Conservation (phyloP, 2,329 filamentous ascomycete species). For the Xylariaceae sp. region DNA sequence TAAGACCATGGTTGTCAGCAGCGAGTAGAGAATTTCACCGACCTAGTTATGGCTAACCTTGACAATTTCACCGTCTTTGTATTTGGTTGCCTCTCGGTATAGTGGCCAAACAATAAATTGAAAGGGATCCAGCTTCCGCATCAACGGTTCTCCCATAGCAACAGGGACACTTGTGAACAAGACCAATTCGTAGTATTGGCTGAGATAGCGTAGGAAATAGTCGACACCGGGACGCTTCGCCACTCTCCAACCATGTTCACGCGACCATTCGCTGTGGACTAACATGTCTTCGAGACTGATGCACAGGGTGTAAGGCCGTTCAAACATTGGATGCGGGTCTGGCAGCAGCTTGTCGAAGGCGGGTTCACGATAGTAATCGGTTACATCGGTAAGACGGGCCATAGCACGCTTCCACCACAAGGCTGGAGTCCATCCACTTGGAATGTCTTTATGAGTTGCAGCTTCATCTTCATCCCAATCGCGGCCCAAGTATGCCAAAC, state of each 20-base stretch:
- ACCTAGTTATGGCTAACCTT: constrained; percentile 67
- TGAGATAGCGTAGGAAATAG: constrained; percentile 96
- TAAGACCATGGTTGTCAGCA: constrained; percentile 9
- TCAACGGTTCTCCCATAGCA: constrained; percentile 82
- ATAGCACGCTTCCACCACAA: constrained; percentile 83
- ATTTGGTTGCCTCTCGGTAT: constrained; percentile 95
- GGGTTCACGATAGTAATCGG: constrained; percentile 95
- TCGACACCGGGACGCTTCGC: constrained; percentile 95
- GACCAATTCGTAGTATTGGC: constrained; percentile 97
- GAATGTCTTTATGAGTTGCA: constrained; percentile 69
- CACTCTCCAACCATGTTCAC: constrained; percentile 92
- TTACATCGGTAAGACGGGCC: constrained; percentile 74
- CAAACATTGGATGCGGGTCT: constrained; percentile 77
- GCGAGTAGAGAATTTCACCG: neutral
- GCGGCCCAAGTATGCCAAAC: constrained; percentile 78
- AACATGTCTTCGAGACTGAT: constrained; percentile 92
- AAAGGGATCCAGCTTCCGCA: constrained; percentile 94
- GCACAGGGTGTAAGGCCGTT: constrained; percentile 89
- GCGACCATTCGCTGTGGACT: constrained; percentile 91
- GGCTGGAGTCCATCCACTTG: constrained; percentile 77
- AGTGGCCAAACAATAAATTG: constrained; percentile 94
- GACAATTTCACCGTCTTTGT: constrained; percentile 93
- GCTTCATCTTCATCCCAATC: constrained; percentile 87
- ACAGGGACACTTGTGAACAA: constrained; percentile 91
- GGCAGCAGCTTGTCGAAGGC: constrained; percentile 93